Conservation (phyloP, 2,329 filamentous ascomycete genomes). For the Cladosporium sp. region DNA sequence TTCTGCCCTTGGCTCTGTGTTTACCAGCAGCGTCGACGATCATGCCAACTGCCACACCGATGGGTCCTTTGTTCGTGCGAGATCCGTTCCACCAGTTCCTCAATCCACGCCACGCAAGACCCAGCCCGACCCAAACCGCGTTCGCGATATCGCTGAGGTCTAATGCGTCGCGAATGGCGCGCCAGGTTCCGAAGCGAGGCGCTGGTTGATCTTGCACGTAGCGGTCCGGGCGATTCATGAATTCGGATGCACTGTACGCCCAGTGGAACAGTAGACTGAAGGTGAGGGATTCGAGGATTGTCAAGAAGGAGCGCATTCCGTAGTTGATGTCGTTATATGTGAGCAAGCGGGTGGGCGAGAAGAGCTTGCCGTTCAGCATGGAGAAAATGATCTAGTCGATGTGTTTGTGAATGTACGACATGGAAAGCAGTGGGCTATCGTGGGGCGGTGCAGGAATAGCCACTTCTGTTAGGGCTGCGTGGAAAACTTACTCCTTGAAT, state of each 20-base stretch:
- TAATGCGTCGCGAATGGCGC: slow-evolving; percentile 22
- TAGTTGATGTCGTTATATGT: slow-evolving; percentile 29
- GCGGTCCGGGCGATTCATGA: slow-evolving; percentile 20
- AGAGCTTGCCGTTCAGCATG: slow-evolving; percentile 26
- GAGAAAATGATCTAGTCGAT: slow-evolving; percentile 22
- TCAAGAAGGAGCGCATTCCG: slow-evolving; percentile 24
- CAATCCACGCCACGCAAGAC: slow-evolving; percentile 18
- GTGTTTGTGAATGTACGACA: not conserved
- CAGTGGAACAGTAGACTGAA: slow-evolving; percentile 26
- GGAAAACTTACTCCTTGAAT: slow-evolving; percentile 21
- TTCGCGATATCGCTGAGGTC: slow-evolving; percentile 24
- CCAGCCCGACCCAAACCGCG: slow-evolving; percentile 20
- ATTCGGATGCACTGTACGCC: slow-evolving; percentile 23
- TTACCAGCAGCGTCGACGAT: slow-evolving; percentile 8
- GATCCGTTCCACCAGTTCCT: slow-evolving; percentile 18
- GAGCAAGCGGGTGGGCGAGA: slow-evolving; percentile 18
- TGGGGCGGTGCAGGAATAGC: not conserved
- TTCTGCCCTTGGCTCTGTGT: not conserved
- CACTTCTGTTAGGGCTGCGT: too few relatives aligned
- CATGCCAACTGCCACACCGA: slow-evolving; percentile 2
- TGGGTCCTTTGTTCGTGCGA: not conserved
- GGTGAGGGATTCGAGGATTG: slow-evolving; percentile 23
- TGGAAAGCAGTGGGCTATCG: not conserved
- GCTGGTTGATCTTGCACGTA: slow-evolving; percentile 16
- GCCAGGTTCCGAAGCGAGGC: slow-evolving; percentile 20